These are phyloP conservation scores for Eimeria falciformis DNA, from an alignment of 169 alveolate species.

Conservation along the genomic window DNA sequence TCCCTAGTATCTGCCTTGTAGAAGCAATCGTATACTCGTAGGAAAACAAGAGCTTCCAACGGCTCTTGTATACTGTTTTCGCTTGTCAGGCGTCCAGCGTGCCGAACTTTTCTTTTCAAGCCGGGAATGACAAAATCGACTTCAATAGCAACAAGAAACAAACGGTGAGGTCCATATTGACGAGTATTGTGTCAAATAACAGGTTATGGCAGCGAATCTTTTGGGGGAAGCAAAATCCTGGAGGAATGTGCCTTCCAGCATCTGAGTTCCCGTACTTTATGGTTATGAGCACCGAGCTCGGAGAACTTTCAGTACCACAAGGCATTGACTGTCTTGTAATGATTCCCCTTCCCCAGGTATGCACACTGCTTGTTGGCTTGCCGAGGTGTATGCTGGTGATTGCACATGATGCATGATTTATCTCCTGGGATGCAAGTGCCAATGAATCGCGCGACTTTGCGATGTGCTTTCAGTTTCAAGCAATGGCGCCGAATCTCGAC, in stretches of 20 bases:
- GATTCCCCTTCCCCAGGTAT: not conserved
- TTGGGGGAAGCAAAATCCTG: slow-evolving; percentile 53
- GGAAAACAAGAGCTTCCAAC: too few relatives aligned
- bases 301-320: slow-evolving; percentile 4
- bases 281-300: slow-evolving; percentile 53
- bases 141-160: not conserved
- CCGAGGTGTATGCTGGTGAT: too few relatives aligned
- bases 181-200: not conserved
- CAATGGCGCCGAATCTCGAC: not conserved
- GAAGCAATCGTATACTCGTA: too few relatives aligned
- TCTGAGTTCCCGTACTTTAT: slow-evolving; percentile 42
- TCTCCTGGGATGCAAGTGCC: too few relatives aligned
- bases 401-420: too few relatives aligned
- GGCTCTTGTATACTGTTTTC: not conserved
- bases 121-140: not conserved
- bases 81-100: slow-evolving; percentile 23
- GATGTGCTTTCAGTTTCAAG: slow-evolving; percentile 26
- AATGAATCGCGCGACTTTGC: too few relatives aligned
- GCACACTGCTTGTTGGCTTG: too few relatives aligned
- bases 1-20: too few relatives aligned
- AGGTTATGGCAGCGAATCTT: slow-evolving; percentile 27
- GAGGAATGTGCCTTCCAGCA: not conserved
- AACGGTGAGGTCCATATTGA: slow-evolving; percentile 11
- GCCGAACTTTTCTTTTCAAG: slow-evolving; percentile 35
- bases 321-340: slow-evolving; percentile 39